Percentiles rank a stretch among this genome's conserved stretches.
Evolutionary conservation across 2,329 filamentous ascomycete genomes (phyloP).

Genomic region (Verticillium nonalfalfae): DNA sequence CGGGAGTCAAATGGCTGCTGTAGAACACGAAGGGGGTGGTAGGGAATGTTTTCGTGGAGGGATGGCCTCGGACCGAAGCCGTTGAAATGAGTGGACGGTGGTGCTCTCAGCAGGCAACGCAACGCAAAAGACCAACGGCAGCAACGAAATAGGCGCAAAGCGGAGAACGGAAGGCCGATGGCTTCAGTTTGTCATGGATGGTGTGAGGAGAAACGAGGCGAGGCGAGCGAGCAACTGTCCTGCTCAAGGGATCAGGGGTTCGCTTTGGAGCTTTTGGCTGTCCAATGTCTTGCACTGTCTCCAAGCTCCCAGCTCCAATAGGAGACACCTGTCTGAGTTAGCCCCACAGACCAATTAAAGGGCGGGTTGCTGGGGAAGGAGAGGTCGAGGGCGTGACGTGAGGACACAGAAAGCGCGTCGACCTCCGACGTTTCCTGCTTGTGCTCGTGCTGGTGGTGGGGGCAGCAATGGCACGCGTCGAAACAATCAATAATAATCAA

Average conservation of each 20-base stretch:
- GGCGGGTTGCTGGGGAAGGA: constrained; percentile 1
- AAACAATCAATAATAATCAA: not conserved
- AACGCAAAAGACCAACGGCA: not conserved
- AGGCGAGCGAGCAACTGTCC: not conserved
- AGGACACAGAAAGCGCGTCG: not conserved
- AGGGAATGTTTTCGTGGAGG: not conserved
- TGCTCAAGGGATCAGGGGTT: not conserved
- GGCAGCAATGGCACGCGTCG: not conserved
- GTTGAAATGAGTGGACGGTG: not conserved
- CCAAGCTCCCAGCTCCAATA: not conserved
- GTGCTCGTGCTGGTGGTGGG: not conserved
- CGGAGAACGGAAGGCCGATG: not conserved
- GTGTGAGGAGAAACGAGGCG: not conserved
- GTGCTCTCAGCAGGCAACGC: not conserved
- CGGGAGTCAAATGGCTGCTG: not conserved
- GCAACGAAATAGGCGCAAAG: not conserved
- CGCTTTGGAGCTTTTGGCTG: not conserved
- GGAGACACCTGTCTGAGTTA: not conserved
- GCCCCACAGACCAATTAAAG: not conserved
- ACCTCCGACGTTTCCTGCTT: not conserved
- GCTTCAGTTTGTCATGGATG: not conserved
- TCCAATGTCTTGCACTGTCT: not conserved
- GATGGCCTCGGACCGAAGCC: not conserved
- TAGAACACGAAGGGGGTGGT: not conserved
- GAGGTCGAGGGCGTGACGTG: not conserved